These are phyloP conservation scores for Panicum miliaceum DNA, from an alignment of 176 grass and related monocot genomes.

Conservation along the genomic window DNA sequence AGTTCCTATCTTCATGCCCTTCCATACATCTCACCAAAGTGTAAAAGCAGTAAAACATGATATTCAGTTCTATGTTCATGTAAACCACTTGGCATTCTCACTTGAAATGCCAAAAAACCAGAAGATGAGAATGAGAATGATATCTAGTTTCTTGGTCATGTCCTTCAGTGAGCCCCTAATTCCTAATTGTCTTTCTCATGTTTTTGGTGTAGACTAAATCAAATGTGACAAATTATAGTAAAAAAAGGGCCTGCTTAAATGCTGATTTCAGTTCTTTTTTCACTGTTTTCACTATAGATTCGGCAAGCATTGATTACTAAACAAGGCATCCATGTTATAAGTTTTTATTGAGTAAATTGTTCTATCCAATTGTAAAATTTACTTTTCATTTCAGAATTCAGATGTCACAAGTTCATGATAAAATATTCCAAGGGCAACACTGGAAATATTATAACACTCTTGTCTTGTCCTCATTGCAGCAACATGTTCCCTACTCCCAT, in stretches of 20 bases:
- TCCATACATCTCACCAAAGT: conserved; percentile 14
- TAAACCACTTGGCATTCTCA: neutral
- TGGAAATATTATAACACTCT: conserved; percentile 1
- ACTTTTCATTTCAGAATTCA: conserved; percentile 6
- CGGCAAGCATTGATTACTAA: neutral
- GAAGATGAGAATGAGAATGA: too few relatives aligned
- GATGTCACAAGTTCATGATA: conserved; percentile 8
- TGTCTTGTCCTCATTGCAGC: conserved; percentile 15
- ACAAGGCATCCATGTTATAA: neutral
- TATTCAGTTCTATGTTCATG: neutral
- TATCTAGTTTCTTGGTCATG: neutral
- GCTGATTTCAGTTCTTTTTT: neutral
- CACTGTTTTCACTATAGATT: neutral
- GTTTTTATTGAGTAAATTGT: neutral
- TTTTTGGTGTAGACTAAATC: neutral
- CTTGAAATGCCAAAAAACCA: too few relatives aligned
- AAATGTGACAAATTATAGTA: neutral
- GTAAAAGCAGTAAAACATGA: neutral
- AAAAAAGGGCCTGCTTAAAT: neutral
- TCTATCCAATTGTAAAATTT: neutral
- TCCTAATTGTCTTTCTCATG: neutral
- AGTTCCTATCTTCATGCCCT: conserved; percentile 1
- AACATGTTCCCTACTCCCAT: neutral
- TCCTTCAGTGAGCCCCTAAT: neutral
- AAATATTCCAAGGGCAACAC: neutral